Evolutionary conservation across 176 grass and related monocot species (phyloP).

Genomic region (Puya raimondii): DNA sequence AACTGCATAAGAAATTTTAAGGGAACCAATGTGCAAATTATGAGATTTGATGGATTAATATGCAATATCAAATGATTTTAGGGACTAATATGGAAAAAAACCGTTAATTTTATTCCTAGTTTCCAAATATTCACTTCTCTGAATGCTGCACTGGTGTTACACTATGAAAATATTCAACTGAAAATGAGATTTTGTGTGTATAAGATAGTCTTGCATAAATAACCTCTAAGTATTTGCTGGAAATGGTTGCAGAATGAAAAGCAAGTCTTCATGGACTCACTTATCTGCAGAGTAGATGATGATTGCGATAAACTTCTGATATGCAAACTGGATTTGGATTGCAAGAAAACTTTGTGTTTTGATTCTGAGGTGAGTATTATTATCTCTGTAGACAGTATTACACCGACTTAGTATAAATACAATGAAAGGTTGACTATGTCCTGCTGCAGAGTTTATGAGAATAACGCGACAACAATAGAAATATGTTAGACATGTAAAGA

Average conservation of each 20-base stretch:
- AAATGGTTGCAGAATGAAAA: constrained; percentile 48
- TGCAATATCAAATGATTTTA: too few relatives aligned
- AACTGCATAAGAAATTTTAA: too few relatives aligned
- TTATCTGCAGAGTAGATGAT: constrained; percentile 84
- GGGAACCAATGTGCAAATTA: too few relatives aligned
- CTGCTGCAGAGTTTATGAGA: too few relatives aligned
- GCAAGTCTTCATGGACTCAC: constrained; percentile 91
- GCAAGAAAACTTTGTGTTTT: constrained; percentile 78
- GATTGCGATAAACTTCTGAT: constrained; percentile 78
- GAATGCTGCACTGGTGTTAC: background rate
- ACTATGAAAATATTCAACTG: background rate
- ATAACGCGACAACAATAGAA: too few relatives aligned
- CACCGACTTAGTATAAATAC: background rate
- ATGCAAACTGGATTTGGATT: constrained; percentile 85
- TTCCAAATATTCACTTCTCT: too few relatives aligned
- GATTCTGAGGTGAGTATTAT: constrained; percentile 53
- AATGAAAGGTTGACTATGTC: background rate
- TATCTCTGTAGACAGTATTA: background rate
- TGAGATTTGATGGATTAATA: too few relatives aligned
- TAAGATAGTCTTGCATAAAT: constrained; percentile 1
- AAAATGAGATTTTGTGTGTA: background rate
- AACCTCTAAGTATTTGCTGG: background rate
- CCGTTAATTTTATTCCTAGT: too few relatives aligned
- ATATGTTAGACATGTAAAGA: background rate
- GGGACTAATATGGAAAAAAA: too few relatives aligned